These are phyloP conservation scores for Setaria viridis DNA, from an alignment of 202 grass and related monocot species.

Conservation along the genomic window DNA sequence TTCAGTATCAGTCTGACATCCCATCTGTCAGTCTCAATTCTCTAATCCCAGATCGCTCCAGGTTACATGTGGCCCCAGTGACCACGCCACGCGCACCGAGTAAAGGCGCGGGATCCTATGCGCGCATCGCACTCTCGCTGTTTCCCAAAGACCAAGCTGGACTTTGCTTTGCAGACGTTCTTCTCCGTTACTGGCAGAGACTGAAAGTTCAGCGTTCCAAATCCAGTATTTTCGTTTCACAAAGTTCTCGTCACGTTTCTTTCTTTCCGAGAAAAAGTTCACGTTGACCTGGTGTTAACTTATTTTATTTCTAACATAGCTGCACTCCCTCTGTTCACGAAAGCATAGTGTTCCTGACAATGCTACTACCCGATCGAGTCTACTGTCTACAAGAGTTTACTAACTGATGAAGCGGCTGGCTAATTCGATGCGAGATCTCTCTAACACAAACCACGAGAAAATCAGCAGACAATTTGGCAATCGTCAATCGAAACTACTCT, in stretches of 20 bases:
- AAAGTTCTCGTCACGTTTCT: not conserved
- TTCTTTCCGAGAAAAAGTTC: not conserved
- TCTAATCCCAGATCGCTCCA: not conserved
- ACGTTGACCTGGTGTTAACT: not conserved
- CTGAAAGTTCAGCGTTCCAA: not conserved
- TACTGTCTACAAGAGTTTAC: no score
- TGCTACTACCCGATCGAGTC: no score
- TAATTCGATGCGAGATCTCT: not conserved
- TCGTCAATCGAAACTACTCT: not conserved
- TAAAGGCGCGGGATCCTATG: no score
- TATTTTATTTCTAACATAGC: not conserved
- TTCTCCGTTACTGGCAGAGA: not conserved
- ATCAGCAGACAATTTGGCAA: not conserved
- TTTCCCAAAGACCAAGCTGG: not conserved
- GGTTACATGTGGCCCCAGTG: not conserved
- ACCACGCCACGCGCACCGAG: not conserved
- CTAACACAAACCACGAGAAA: not conserved
- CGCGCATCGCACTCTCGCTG: not conserved
- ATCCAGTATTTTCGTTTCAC: not conserved
- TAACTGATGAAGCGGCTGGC: no score
- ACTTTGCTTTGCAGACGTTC: not conserved
- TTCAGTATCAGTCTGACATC: not conserved
- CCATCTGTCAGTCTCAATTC: no score
- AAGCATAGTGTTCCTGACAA: not conserved
- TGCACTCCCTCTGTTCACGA: not conserved